Base-by-base conservation (phyloP, 495 filamentous ascomycete species). In the Penicillium pancosmium region DNA sequence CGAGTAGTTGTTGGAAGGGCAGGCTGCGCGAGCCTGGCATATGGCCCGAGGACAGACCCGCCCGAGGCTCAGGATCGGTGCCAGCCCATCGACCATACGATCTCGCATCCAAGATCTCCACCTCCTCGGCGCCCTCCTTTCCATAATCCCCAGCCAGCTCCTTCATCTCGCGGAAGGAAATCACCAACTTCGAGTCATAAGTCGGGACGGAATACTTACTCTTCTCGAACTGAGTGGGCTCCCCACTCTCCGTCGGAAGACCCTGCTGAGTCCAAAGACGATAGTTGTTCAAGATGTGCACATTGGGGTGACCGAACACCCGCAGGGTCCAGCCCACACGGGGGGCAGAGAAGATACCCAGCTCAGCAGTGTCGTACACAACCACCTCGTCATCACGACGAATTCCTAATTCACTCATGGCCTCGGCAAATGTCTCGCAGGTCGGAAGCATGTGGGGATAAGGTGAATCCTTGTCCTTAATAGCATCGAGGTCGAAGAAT, bases 401-500 rank as follows among this genome's bases (percentile, higher is more conserved):
- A 55, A 98, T 94, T 5, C 94, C 94, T 16, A 98, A 75, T 43
- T 86, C 80, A 59, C 87, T 84, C 95, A 98, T 97, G 10, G 92
- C 91, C 57, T 87, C 80, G 43, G 92, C 88, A 71, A 98, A 98
- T 33, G 83, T 79, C 60, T 88, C 84, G 15, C 88, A 78, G 18
- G 81, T 88, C 4, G 95, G 95, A 7, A 98, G 88, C 94, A 98
- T 98, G 71, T 98, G 94, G 12, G 94, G 93, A 69, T 96, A 98
- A 7, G 90, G 88, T 35, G 90, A 95, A 62, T 84, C 83, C 64
- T 84, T 84, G 69, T 98, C 95, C 61, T 92, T 93, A 65, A 97
- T 82, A 33, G 81, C 89, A 73, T 98, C 95, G 21, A 98, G 80
- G 73, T 98, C 91, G 71, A 98, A 98, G 84, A 98, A 98, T n/a